Base-by-base conservation (phyloP, 2,329 filamentous ascomycete species). In the Aureobasidium pullulans region DNA sequence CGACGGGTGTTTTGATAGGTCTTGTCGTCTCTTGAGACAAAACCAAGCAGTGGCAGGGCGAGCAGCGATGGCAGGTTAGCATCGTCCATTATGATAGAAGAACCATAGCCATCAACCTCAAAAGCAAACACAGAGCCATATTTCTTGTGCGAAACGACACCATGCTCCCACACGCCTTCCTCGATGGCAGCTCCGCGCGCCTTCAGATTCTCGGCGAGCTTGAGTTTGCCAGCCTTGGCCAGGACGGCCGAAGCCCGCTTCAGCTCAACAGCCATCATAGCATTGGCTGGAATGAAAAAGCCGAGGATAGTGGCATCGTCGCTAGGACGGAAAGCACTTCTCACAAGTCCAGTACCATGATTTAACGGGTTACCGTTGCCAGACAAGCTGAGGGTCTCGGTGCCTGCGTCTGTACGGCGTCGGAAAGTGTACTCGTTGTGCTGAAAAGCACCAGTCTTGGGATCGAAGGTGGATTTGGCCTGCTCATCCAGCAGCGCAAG, bases 231-330 rank as follows among this genome's bases (percentile, higher is more conserved):
- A 1, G 79, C 83, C 6, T 78, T 77, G 56, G 77, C 75, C n/a
- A 97, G 81, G 19, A 95, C 79, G 6, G 79, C 77, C 0, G 90
- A 85, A 0, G 89, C 85, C 43, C 89, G 85, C 63, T 85, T 83
- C 29, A 99, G 79, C 73, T 99, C 91, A 0, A 93, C 89, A 2
- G 90, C 86, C 81, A 99, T 96, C 86, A 96, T 93, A 28, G 94
- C 94, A 70, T 99, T 99, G 39, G 90, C 87, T 0, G 94, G 94
- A 65, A 99, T 96, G 71, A 96, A 90, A 77, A 90, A 99, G 46
- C 92, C 92, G 3, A 99, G 79, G 39, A 94, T 96, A 0, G 91
- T 95, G 2, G 94, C 90, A 71, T 99, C 94, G 67, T 99, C 94
- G 64, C 90, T 96, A 4, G 94, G 94, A 1, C 94, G 84, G 76